Percentiles rank a stretch among this genome's conserved stretches.
These are phyloP conservation scores for Pelagophyceae sp. DNA, from an alignment of 352 stramenopile genomes.

Conservation along the genomic window DNA sequence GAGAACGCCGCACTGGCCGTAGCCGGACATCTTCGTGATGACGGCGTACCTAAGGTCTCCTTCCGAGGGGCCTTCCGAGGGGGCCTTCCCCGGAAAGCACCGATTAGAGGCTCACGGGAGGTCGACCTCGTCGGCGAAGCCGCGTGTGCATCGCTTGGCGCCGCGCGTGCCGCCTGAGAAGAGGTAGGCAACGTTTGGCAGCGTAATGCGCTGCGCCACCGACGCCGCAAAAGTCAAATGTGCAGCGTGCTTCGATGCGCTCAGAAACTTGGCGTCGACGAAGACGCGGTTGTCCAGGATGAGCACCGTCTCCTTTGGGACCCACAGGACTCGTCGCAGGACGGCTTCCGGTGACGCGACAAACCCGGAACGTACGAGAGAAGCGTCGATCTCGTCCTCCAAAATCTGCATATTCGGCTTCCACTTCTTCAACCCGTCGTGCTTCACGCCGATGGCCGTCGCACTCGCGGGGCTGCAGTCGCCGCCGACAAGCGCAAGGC, in stretches of 20 bases:
- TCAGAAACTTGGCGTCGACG: background rate
- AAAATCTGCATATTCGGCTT: too few species aligned
- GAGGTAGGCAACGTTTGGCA: background rate
- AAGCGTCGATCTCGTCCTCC: background rate
- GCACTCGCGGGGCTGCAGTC: too few species aligned
- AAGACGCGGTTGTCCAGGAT: background rate
- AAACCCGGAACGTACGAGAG: background rate
- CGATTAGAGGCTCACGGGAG: too few species aligned
- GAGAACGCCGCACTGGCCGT: conserved; percentile 12
- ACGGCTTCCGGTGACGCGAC: background rate
- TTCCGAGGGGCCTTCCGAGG: too few species aligned
- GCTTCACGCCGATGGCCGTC: too few species aligned
- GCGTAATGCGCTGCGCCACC: background rate
- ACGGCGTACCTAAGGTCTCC: too few species aligned
- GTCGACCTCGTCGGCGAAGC: too few species aligned
- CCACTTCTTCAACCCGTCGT: too few species aligned
- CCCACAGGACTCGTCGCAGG: background rate
- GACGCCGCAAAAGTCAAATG: background rate
- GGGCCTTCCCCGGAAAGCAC: too few species aligned
- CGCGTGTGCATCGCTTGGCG: background rate
- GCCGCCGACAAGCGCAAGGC: too few species aligned
- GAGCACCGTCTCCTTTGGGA: background rate
- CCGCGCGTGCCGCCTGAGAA: background rate
- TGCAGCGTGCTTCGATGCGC: background rate
- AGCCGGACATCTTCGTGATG: background rate